Base-by-base conservation (phyloP, 371 early-diverging fungal species). In the Haplosporangium sp. region DNA sequence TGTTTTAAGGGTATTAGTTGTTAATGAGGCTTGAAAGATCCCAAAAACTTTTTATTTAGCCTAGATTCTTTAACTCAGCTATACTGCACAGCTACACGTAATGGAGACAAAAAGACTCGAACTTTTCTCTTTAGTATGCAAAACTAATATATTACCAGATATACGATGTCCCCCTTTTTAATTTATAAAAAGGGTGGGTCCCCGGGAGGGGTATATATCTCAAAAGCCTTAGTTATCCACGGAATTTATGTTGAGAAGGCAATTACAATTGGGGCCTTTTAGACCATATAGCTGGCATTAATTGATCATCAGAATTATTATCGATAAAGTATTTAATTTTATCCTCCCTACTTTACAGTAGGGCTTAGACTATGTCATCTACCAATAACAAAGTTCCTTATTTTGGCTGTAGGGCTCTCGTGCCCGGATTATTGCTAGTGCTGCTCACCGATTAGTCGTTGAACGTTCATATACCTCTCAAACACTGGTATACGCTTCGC, bases 41-140 rank as follows among this genome's bases (percentile, higher is more conserved):
- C 27, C 27, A 27, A 27, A 27, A 27, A 27, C 27, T 27, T 27
- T 27, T 27, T 27, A 27, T 27, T 27, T 27, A 27, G 27, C 27
- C 27, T 27, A 27, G 27, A 27, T 27, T 27, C 27, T 27, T 27
- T 27, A 27, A 27, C 27, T 27, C 27, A 27, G 27, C 27, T 27
- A 27, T 27, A 27, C 27, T 27, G 27, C 1, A 27, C 27, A 27
- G 27, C 27, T 27, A 27, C 27, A 27, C 27, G 27, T 27, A 53
- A 47, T 68, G 68, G 68, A 68, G 68, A 68, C 53, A 68, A 68
- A 68, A 68, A 68, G 68, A 68, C 61, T 68, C 68, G 68, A 68
- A 68, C 68, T 68, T 68, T 68, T 68, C 68, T 68, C 68, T 52
- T 68, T 68, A 39, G 68, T 68, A 61, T 68, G 68, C 68, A 68